Percentiles rank a stretch among this genome's conserved stretches.
Conservation (phyloP, 1,139 yeast species). For the Geotrichum histeridarum region DNA sequence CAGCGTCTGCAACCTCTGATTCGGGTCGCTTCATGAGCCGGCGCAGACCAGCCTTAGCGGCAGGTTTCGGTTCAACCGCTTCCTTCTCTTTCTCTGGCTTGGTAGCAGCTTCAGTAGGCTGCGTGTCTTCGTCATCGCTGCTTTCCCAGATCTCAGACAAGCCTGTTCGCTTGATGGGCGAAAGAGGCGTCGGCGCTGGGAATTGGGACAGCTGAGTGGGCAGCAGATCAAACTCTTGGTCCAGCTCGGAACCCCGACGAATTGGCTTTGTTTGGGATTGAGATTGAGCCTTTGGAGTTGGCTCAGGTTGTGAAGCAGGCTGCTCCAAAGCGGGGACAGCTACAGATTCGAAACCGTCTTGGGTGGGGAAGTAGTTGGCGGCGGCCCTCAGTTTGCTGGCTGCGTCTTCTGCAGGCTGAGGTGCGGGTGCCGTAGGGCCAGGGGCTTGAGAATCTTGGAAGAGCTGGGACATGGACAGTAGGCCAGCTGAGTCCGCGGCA, state of each 20-base stretch:
- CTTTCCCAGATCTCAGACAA: not conserved
- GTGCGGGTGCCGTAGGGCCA: not conserved
- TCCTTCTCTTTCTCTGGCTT: not conserved
- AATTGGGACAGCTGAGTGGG: constrained; percentile 24
- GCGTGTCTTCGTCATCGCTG: constrained; percentile 1
- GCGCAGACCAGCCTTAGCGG: not conserved
- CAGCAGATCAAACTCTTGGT: constrained; percentile 2
- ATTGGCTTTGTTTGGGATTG: not conserved
- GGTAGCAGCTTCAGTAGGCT: not conserved
- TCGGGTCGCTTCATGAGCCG: constrained; percentile 6
- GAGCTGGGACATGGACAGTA: constrained; percentile 7
- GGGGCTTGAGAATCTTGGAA: constrained; percentile 1
- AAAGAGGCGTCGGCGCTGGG: constrained; percentile 21
- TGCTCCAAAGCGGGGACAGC: not conserved
- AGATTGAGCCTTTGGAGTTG: not conserved
- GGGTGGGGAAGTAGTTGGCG: constrained; percentile 7
- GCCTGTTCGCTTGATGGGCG: not conserved
- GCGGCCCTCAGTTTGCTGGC: constrained; percentile 1
- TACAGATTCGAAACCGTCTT: not conserved
- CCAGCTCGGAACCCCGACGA: not conserved
- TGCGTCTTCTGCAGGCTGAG: not conserved
- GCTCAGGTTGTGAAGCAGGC: no score
- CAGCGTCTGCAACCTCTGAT: not conserved
- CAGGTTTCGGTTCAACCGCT: not conserved
- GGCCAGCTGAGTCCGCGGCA: not conserved